Percentiles rank a stretch among this genome's conserved stretches.
phyloP scores from a whole-genome alignment of 345 rosid genomes.

The Dovyalis caffra region DNA sequence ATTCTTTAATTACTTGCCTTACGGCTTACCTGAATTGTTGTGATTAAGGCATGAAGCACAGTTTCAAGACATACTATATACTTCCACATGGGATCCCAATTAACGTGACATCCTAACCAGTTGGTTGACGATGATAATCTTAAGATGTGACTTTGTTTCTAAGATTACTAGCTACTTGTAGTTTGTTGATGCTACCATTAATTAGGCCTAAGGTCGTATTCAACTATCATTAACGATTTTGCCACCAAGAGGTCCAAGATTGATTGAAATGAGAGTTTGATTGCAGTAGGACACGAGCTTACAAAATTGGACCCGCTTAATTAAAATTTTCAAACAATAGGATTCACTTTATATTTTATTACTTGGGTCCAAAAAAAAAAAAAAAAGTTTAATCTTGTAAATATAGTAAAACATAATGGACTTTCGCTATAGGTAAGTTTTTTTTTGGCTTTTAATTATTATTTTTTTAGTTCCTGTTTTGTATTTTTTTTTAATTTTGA shows the following conservation, averaged over 20 bases:
- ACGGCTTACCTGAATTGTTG: neutral
- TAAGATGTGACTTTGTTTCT: constrained; percentile 7
- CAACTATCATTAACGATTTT: constrained; percentile 6
- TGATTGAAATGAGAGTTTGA: no score
- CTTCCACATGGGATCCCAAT: no score
- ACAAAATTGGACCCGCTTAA: neutral
- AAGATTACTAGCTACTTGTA: constrained; percentile 1
- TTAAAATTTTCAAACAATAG: neutral
- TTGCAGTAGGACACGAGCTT: neutral
- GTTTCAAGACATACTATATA: no score
- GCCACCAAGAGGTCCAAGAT: neutral
- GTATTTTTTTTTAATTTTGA: no score
- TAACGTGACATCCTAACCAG: constrained; percentile 2
- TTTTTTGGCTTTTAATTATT: no score
- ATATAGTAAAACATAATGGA: no score
- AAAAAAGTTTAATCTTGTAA: no score
- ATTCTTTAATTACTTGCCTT: neutral
- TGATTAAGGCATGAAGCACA: no score
- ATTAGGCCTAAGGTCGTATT: constrained; percentile 5
- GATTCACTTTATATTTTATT: neutral
- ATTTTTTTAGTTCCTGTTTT: no score
- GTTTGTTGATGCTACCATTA: neutral
- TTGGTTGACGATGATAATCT: no score
- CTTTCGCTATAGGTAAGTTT: no score
- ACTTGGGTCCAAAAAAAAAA: no score